Conservation (phyloP, 2,329 filamentous ascomycete genomes). For the Sclerotiophoma versabilis region DNA sequence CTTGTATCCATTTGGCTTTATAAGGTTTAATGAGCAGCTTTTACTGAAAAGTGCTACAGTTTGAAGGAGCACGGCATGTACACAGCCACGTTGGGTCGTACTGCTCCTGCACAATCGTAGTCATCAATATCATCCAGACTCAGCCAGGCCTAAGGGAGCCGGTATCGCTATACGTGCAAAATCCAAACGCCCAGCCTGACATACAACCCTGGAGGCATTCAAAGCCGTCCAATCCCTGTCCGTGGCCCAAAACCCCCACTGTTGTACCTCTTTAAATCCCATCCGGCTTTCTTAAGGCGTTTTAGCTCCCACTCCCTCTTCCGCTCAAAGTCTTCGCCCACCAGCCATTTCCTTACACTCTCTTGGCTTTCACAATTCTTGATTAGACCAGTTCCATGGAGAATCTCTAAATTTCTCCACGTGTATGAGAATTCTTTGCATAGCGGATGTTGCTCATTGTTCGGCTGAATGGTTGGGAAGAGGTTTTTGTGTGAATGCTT, state of each 20-base stretch:
- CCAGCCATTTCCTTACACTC: slow-evolving; percentile 36
- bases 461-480: slow-evolving; percentile 36
- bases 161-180: slow-evolving; percentile 3
- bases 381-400: slow-evolving; percentile 32
- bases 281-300: slow-evolving; percentile 42
- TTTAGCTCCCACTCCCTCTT: slow-evolving; percentile 45
- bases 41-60: background rate
- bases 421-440: slow-evolving; percentile 42
- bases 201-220: background rate
- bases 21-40: slow-evolving; percentile 11
- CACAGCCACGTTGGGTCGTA: background rate
- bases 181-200: background rate
- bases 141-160: background rate
- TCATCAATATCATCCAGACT: background rate
- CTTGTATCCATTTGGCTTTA: background rate
- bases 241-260: slow-evolving; percentile 47
- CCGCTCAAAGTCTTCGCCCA: slow-evolving; percentile 34
- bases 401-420: slow-evolving; percentile 37
- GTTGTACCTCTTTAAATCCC: slow-evolving; percentile 46
- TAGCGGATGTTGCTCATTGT: slow-evolving; percentile 33
- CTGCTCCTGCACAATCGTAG: background rate
- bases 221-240: slow-evolving; percentile 44
- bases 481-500: slow-evolving; percentile 39
- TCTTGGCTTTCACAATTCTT: slow-evolving; percentile 24
- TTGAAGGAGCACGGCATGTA: background rate